These are phyloP conservation scores for Eutrema heterophyllum DNA, from an alignment of 345 rosid genomes.

Conservation along the genomic window DNA sequence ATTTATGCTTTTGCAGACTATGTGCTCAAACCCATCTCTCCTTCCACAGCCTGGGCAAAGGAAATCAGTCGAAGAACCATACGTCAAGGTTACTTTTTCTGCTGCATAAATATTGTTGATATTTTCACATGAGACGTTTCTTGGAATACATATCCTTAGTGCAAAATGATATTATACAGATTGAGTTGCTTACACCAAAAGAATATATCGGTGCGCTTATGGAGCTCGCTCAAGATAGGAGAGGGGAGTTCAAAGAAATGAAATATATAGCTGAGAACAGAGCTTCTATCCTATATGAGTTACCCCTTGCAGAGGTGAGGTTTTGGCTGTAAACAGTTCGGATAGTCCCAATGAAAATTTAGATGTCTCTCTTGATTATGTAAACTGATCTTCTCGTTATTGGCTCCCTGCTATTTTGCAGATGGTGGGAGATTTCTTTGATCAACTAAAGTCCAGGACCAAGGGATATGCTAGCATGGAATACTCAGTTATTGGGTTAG, in stretches of 20 bases:
- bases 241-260: constrained; percentile 95
- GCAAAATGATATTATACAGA: constrained; percentile 42
- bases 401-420: constrained; percentile 29
- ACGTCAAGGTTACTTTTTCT: constrained; percentile 66
- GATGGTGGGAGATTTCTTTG: constrained; percentile 99
- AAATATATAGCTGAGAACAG: constrained; percentile 84
- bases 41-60: constrained; percentile 97
- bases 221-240: constrained; percentile 97
- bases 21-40: constrained; percentile 93
- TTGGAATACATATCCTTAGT: constrained; percentile 5
- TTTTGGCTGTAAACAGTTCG: constrained; percentile 10
- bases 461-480: constrained; percentile 99
- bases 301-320: constrained; percentile 91
- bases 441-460: constrained; percentile 89
- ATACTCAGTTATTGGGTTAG: constrained; percentile 77
- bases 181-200: constrained; percentile 96
- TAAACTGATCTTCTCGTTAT: not conserved
- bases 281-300: constrained; percentile 76
- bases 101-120: not conserved
- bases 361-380: not conserved
- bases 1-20: constrained; percentile 51
- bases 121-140: not conserved
- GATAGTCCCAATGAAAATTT: not conserved
- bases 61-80: constrained; percentile 85
- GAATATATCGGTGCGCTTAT: constrained; percentile 90